These are phyloP conservation scores for Stenocarpella maydis DNA, from an alignment of 2,329 filamentous ascomycete genomes.

Conservation along the genomic window DNA sequence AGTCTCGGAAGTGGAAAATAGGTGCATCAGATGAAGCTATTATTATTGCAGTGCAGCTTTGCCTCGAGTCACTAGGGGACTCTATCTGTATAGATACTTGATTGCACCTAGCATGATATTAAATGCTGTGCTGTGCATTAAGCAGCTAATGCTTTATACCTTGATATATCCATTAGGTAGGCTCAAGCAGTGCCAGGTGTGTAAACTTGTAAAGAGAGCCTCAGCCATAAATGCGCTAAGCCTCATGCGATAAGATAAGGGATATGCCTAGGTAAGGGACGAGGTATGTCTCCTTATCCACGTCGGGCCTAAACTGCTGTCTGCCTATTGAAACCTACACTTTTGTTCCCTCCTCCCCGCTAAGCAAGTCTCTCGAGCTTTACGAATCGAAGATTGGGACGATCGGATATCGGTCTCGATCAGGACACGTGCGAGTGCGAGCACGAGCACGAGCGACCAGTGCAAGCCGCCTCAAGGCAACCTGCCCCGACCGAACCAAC, in stretches of 20 bases:
- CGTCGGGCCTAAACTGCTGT: conserved; percentile 1
- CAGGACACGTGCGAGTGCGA: conserved; percentile 26
- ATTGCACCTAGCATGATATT: background rate
- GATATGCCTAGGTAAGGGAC: conserved; percentile 2
- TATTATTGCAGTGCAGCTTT: background rate
- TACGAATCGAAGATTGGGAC: background rate
- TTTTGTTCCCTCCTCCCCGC: background rate
- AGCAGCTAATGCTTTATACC: background rate
- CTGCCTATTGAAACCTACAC: conserved; percentile 4
- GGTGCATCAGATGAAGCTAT: background rate
- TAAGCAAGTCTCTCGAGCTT: background rate
- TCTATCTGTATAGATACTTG: background rate
- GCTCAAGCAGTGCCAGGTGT: background rate
- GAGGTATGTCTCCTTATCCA: conserved; percentile 18
- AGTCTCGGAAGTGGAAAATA: background rate
- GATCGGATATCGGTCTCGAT: background rate
- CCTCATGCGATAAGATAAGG: conserved; percentile 25
- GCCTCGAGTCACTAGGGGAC: background rate
- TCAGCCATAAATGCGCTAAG: conserved; percentile 21
- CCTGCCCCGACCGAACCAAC: background rate
- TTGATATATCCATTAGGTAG: too few species aligned
- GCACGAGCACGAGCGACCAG: conserved; percentile 19
- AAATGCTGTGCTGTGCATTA: background rate
- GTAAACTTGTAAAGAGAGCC: background rate
- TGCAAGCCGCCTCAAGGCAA: conserved; percentile 16